A percentile compares a stretch with the other conserved stretches of the same genome.
Evolutionary conservation across 2,329 filamentous ascomycete species (phyloP).

Genomic region (Calonectria hawksworthii): DNA sequence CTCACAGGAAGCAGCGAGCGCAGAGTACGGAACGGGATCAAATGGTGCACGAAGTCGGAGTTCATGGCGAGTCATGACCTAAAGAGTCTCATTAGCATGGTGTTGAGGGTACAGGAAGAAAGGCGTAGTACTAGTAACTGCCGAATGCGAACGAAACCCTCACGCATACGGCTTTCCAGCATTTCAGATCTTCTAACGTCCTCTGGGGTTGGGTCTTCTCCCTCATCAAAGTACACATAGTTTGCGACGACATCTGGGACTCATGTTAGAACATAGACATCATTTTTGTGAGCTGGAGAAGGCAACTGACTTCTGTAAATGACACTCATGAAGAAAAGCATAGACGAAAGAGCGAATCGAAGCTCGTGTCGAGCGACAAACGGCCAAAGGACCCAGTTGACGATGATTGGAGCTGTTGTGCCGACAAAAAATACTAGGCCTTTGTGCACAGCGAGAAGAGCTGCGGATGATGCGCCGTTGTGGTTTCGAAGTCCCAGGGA

Average conservation of each 20-base stretch:
- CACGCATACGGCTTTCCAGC: constrained; percentile 70
- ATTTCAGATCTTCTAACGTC: constrained; percentile 69
- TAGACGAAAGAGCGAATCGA: constrained; percentile 66
- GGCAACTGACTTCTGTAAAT: constrained; percentile 64
- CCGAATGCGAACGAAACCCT: constrained; percentile 70
- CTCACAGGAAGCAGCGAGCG: constrained; percentile 68
- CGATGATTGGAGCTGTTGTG: constrained; percentile 65
- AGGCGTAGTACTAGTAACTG: constrained; percentile 62
- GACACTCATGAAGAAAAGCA: constrained; percentile 71
- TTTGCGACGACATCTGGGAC: constrained; percentile 62
- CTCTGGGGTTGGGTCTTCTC: constrained; percentile 63
- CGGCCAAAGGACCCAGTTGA: constrained; percentile 74
- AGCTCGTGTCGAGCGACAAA: constrained; percentile 73
- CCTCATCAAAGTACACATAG: constrained; percentile 72
- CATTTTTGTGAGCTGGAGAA: neutral
- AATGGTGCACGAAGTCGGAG: constrained; percentile 71
- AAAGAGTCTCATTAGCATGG: neutral
- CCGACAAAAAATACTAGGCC: constrained; percentile 67
- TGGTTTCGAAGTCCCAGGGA: constrained; percentile 59
- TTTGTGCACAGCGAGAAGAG: constrained; percentile 59
- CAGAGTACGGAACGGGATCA: constrained; percentile 68
- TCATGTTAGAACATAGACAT: neutral
- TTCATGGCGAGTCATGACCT: constrained; percentile 70
- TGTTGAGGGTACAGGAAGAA: neutral
- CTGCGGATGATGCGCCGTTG: constrained; percentile 50